Evolutionary conservation across 192 early-diverging fungal genomes (phyloP), one percentile per base, ranked within the genome.

Genomic region (Diversispora epigaea): DNA sequence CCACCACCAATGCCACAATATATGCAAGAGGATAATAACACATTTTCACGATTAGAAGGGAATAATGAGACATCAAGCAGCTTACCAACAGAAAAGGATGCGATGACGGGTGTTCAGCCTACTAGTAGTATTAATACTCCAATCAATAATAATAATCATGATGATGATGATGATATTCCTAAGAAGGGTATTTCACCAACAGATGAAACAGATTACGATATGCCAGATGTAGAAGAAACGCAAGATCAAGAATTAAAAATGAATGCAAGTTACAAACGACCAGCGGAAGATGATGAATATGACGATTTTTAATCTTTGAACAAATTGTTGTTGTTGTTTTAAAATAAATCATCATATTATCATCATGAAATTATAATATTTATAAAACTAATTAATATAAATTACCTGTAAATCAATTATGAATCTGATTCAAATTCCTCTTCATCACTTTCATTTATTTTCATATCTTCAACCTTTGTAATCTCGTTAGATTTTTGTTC

Each of bases 141-240:
- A 50, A 17, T 41, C 21, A 41, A 64, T 14, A 12, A 39, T 68
- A 68, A 68, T 25, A 11, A 44, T 65, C 15, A 43, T 45, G 44
- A 47, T 14, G 66, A 68, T 46, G 19, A 43, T 43, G 11, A 49
- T 22, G 5, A 49, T 49, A 22, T n/a, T 60, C n/a, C 19, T 19
- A 17, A 6, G 2, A 49, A 68, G 2, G 66, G 43, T 41, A 17
- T 19, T 21, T 68, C 66, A 21, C 10, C 39, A 64, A 15, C 6
- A 19, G 46, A 49, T 45, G 66, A 49, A 49, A 39, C 46, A 25
- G 66, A 68, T 68, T 70, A 70, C 45, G 68, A 70, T 55, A 70
- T 70, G 68, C 68, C 10, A 49, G 66, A 68, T 22, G 66, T n/a
- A 17, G 68, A 70, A 32, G 25, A 32, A 32, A 32, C 25, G 25